Evolutionary conservation across 140 eudicot species (phyloP).

Genomic region (Cichorium intybus): DNA sequence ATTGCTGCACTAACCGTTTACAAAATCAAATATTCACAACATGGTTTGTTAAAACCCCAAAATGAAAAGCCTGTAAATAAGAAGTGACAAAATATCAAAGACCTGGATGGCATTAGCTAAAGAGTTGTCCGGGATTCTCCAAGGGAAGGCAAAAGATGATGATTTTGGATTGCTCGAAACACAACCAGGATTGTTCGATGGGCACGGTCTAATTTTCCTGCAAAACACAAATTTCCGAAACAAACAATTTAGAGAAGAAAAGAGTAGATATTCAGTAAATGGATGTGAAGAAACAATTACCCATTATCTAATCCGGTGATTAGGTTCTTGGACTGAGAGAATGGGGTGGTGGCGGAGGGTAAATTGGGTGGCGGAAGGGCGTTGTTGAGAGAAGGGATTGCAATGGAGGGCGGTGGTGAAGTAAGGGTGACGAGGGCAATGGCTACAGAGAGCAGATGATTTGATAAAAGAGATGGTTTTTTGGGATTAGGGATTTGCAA

Average conservation of each 20-base stretch:
- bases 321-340: slow-evolving; percentile 84
- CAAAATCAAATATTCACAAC: slow-evolving; percentile 6
- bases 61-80: neutral
- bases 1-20: slow-evolving; percentile 43
- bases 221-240: slow-evolving; percentile 16
- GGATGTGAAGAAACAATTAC: slow-evolving; percentile 29
- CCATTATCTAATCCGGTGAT: slow-evolving; percentile 87
- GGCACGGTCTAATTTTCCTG: slow-evolving; percentile 90
- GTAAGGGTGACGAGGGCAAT: slow-evolving; percentile 53
- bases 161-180: slow-evolving; percentile 83
- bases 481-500: slow-evolving; percentile 19
- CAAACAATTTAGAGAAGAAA: slow-evolving; percentile 2
- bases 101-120: slow-evolving; percentile 73
- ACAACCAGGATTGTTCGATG: slow-evolving; percentile 86
- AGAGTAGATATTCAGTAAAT: neutral
- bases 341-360: slow-evolving; percentile 66
- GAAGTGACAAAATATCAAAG: neutral
- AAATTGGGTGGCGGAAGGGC: slow-evolving; percentile 30
- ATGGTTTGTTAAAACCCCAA: neutral
- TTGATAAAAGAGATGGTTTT: neutral
- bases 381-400: slow-evolving; percentile 58
- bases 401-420: slow-evolving; percentile 59
- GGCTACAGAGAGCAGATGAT: slow-evolving; percentile 47
- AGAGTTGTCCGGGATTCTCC: slow-evolving; percentile 55
- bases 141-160: slow-evolving; percentile 71